Evolutionary conservation across 345 rosid genomes (phyloP), one percentile per base, ranked within the genome.

Genomic region (Reutealis trisperma): DNA sequence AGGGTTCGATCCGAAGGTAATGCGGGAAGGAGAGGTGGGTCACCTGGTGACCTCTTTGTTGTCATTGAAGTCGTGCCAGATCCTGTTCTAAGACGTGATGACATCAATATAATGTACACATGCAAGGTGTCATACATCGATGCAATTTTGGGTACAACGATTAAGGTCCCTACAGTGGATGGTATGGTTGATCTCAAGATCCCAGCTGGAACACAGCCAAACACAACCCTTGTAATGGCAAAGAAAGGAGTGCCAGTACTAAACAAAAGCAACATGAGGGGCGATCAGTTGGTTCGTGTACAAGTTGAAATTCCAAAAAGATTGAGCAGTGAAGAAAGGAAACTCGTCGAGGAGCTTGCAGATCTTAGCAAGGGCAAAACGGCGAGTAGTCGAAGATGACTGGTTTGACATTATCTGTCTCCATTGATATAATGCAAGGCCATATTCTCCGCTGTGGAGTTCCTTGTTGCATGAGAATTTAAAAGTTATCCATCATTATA

Each of bases 231-330:
- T 27, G 92, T 94, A 63, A 94, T 96, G 99, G 93, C 97, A 22
- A 96, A 89, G 83, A 96, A 89, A 76, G 98, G 99, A 21, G 96
- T 96, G 47, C 98, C 98, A 2, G 87, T 92, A 27, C 83, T 94
- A 73, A 96, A 91, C 75, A 96, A 89, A 87, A 92, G 87, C 81
- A 94, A 89, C 83, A 86, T 86, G 93, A 90, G 98, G 76, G 99
- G 98, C 14, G 99, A 94, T 77, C 98, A 94, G 84, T 76, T 96
- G 87, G 99, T 96, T 24, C 94, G 98, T 9, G 97, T 96, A 37
- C 99, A 96, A 77, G 96, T 96, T 0, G 99, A 96, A 85, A 96
- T 96, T 74, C 99, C 99, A 0, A 96, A 96, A 81, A 84, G 94
- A 75, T 81, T 96, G 89, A 91, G 94, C 83, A 83, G 86, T 41